phyloP scores from a whole-genome alignment of 495 filamentous ascomycete genomes.

The Neohortaea acidophila region DNA sequence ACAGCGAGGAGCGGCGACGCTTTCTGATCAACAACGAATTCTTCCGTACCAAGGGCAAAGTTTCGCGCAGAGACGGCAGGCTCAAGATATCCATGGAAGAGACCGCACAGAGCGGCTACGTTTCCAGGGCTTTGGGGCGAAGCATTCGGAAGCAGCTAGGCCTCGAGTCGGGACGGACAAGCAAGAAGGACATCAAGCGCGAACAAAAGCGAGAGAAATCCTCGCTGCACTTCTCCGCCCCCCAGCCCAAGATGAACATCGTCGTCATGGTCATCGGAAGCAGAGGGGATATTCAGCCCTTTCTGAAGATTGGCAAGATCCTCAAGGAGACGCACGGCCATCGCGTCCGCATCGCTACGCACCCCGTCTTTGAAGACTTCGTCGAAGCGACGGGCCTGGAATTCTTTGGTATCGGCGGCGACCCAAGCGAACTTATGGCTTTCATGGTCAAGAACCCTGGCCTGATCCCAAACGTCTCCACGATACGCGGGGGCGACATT shows the following conservation, averaged over 20 bases:
- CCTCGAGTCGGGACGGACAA: constrained; percentile 1
- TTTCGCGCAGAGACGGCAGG: constrained; percentile 54
- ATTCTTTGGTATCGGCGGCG: constrained; percentile 58
- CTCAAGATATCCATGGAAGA: constrained; percentile 56
- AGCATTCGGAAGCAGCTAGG: constrained; percentile 32
- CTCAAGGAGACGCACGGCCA: constrained; percentile 54
- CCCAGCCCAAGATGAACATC: constrained; percentile 46
- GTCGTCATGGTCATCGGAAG: constrained; percentile 70
- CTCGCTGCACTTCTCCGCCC: background rate
- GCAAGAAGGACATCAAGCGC: background rate
- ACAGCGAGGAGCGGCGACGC: constrained; percentile 4
- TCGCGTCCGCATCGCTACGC: constrained; percentile 53
- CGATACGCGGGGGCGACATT: constrained; percentile 51
- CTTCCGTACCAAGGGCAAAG: constrained; percentile 47
- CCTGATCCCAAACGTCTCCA: constrained; percentile 48
- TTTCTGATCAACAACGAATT: constrained; percentile 48
- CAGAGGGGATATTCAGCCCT: constrained; percentile 63
- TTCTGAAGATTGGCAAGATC: constrained; percentile 53
- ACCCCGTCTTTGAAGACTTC: constrained; percentile 51
- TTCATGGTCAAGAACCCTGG: constrained; percentile 74
- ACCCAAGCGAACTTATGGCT: constrained; percentile 61
- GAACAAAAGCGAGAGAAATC: constrained; percentile 5
- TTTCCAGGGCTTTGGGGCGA: constrained; percentile 53
- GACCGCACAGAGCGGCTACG: constrained; percentile 46
- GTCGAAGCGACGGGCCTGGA: constrained; percentile 49